phyloP scores from a whole-genome alignment of 345 rosid species.

The Balakata baccata region DNA sequence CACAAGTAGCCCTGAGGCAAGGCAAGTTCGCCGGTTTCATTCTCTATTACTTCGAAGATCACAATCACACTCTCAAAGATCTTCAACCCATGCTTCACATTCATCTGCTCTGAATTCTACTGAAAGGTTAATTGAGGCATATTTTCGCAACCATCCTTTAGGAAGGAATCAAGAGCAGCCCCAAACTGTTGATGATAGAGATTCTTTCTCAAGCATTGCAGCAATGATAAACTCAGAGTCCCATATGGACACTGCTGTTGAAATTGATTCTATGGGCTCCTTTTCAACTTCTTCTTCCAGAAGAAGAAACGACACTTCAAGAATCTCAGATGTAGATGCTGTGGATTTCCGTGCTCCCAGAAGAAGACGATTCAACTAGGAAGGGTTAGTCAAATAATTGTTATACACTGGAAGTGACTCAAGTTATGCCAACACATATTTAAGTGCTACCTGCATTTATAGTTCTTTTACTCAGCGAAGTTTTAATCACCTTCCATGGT shows the following conservation, averaged over 20 bases:
- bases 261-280: slow-evolving; percentile 78
- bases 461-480: slow-evolving; percentile 9
- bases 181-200: slow-evolving; percentile 73
- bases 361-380: slow-evolving; percentile 61
- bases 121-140: slow-evolving; percentile 55
- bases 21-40: slow-evolving; percentile 47
- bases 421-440: slow-evolving; percentile 3
- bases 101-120: slow-evolving; percentile 44
- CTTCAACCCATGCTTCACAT: slow-evolving; percentile 43
- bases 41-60: slow-evolving; percentile 52
- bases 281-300: slow-evolving; percentile 80
- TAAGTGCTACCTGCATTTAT: slow-evolving; percentile 10
- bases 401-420: slow-evolving; percentile 6
- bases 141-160: slow-evolving; percentile 43
- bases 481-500: slow-evolving; percentile 2
- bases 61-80: slow-evolving; percentile 47
- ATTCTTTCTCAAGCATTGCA: slow-evolving; percentile 82
- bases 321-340: slow-evolving; percentile 74
- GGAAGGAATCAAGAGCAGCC: slow-evolving; percentile 79
- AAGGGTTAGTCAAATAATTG: slow-evolving; percentile 5
- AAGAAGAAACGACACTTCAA: slow-evolving; percentile 64
- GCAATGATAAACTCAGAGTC: slow-evolving; percentile 84
- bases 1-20: slow-evolving; percentile 45
- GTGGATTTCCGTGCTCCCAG: slow-evolving; percentile 84
- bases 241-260: slow-evolving; percentile 77